phyloP scores from a whole-genome alignment of 1,139 yeast species.

The Geotrichum candidum region DNA sequence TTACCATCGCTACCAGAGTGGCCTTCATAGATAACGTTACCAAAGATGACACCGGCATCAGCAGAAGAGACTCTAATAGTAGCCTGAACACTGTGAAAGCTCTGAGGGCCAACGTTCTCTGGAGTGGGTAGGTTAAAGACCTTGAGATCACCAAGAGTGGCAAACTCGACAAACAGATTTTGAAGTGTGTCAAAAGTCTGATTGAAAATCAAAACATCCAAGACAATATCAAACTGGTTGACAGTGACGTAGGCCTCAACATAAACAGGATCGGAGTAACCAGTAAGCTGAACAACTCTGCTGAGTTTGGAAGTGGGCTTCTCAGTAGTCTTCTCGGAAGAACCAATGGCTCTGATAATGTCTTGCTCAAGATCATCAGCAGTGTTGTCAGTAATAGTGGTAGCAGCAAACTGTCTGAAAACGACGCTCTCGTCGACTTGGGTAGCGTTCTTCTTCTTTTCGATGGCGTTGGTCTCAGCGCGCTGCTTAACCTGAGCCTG shows the following conservation, averaged over 20 bases:
- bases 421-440: constrained; percentile 76
- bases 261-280: constrained; percentile 95
- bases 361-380: constrained; percentile 32
- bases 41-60: constrained; percentile 95
- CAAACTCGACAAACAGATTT: constrained; percentile 90
- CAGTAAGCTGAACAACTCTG: constrained; percentile 89
- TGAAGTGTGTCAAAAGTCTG: constrained; percentile 90
- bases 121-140: constrained; percentile 90
- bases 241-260: constrained; percentile 95
- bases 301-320: constrained; percentile 70
- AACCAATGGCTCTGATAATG: constrained; percentile 41
- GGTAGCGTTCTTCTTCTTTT: constrained; percentile 61
- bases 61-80: constrained; percentile 95
- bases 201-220: constrained; percentile 89
- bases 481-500: constrained; percentile 47
- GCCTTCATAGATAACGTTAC: constrained; percentile 94
- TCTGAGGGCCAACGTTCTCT: constrained; percentile 94
- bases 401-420: constrained; percentile 73
- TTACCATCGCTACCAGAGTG: constrained; percentile 87
- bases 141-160: constrained; percentile 91
- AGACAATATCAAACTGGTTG: constrained; percentile 91
- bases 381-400: constrained; percentile 32
- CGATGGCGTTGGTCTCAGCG: constrained; percentile 54
- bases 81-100: constrained; percentile 83
- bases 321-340: constrained; percentile 44